Evolutionary conservation across 192 early-diverging fungal genomes (phyloP).

Genomic region (Backusella parvicylindrica): DNA sequence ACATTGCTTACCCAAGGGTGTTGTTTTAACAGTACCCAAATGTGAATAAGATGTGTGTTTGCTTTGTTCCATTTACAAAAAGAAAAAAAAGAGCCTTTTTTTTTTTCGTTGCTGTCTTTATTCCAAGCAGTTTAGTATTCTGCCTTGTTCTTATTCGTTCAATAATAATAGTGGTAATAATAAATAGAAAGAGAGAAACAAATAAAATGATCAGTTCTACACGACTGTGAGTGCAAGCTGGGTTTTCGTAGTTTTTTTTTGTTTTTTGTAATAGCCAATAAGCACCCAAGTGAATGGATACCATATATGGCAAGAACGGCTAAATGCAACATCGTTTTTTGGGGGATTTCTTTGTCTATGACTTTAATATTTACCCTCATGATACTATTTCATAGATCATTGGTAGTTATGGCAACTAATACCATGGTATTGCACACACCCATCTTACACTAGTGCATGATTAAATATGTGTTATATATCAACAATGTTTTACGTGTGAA

Average conservation of each 20-base stretch:
- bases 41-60: constrained; percentile 2
- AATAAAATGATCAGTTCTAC: not conserved
- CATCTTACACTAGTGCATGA: too few relatives aligned
- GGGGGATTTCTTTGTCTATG: too few relatives aligned
- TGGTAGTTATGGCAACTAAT: too few relatives aligned
- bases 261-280: not conserved
- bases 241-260: not conserved
- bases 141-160: not conserved
- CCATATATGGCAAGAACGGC: not conserved
- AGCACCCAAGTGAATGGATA: not conserved
- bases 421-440: too few relatives aligned
- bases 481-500: too few relatives aligned
- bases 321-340: not conserved
- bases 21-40: not conserved
- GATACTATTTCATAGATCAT: too few relatives aligned
- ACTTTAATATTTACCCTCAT: too few relatives aligned
- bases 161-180: not conserved
- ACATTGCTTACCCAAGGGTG: constrained; percentile 1
- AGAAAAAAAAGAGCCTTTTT: not conserved
- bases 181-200: not conserved
- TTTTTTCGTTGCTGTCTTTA: not conserved
- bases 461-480: too few relatives aligned
- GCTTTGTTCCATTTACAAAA: constrained; percentile 2
- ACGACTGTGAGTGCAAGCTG: not conserved
- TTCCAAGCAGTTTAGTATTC: not conserved